Base-by-base conservation (phyloP, 768 basidiomycete species). In the Mycena pura region DNA sequence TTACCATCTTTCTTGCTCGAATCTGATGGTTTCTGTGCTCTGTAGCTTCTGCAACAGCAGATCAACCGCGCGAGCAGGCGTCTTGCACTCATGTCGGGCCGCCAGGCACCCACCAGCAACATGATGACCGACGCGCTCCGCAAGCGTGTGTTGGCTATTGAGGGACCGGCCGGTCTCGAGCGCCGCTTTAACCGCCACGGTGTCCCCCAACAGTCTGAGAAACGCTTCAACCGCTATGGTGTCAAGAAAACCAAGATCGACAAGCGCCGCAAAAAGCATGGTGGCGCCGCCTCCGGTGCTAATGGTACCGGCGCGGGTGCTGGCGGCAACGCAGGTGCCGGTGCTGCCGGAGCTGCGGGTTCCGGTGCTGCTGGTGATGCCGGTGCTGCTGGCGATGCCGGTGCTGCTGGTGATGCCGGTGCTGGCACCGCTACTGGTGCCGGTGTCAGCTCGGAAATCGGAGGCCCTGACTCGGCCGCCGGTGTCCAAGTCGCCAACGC, bases 41-140 rank as follows among this genome's bases (percentile, higher is more conserved):
- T 25, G 21, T 68, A 93, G 91, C 72, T 82, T 43, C 74, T 87
- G 31, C 90, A 92, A 72, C 91, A 89, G 73, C 81, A 87, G 67
- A 82, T 89, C 62, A 92, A 91, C 73, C 86, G 85, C 48, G 80
- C 82, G 51, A 75, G 84, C 53, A 81, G 79, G 57, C 88, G 91
- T 51, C 80, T 86, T 49, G 89, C 90, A 8, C 86, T 82, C 47
- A 89, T 92, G 86, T 84, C 84, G 5, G 85, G 88, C 14, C 84
- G 82, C 36, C 74, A 75, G 21, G 80, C 70, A 8, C 88, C 87
- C 6, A 77, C 83, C 21, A 76, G 76, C 14, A 76, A 77, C 24
- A 77, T 80, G 15, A 80, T 91, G 50, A 73, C 76, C 36, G 74
- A 73, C 21, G 80, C 77, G 58, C 70, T 87, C 51, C 72, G 77